A percentile compares a stretch with the other conserved stretches of the same genome.
phyloP scores from a whole-genome alignment of 352 stramenopile species.

The Globisporangium nunn region DNA sequence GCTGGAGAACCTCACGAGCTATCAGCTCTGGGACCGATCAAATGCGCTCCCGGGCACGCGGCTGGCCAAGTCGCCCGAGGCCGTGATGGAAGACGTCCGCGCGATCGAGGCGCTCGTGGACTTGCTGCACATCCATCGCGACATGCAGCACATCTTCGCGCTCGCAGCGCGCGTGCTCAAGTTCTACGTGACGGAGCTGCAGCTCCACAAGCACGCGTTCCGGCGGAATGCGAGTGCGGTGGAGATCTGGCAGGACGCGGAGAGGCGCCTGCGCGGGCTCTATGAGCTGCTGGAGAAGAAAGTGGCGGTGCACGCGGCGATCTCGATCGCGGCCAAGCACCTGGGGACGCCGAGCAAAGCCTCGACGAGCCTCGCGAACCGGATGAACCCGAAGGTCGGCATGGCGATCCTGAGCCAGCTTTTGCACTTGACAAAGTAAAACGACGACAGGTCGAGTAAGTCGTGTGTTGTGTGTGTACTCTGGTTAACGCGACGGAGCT shows the following conservation, averaged over 20 bases:
- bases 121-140: conserved; percentile 92
- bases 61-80: conserved; percentile 34
- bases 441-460: too few species aligned
- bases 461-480: too few species aligned
- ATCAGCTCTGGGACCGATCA: conserved; percentile 28
- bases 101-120: conserved; percentile 89
- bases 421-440: conserved; percentile 15
- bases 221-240: conserved; percentile 1
- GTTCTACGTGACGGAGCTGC: conserved; percentile 43
- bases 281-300: conserved; percentile 50
- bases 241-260: conserved; percentile 40
- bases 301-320: conserved; percentile 40
- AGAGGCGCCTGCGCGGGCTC: conserved; percentile 39
- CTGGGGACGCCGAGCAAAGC: conserved; percentile 5
- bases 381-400: conserved; percentile 63
- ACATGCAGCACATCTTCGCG: conserved; percentile 81
- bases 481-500: background rate
- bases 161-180: conserved; percentile 52
- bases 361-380: conserved; percentile 39
- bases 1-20: conserved; percentile 83
- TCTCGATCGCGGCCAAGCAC: conserved; percentile 14
- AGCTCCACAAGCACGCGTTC: conserved; percentile 13
- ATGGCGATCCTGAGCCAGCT: conserved; percentile 46
- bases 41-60: conserved; percentile 5
- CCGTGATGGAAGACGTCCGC: conserved; percentile 44